A percentile compares a stretch with the other conserved stretches of the same genome.
Conservation (phyloP, 768 basidiomycete genomes). For the Pleurotus pulmonarius region DNA sequence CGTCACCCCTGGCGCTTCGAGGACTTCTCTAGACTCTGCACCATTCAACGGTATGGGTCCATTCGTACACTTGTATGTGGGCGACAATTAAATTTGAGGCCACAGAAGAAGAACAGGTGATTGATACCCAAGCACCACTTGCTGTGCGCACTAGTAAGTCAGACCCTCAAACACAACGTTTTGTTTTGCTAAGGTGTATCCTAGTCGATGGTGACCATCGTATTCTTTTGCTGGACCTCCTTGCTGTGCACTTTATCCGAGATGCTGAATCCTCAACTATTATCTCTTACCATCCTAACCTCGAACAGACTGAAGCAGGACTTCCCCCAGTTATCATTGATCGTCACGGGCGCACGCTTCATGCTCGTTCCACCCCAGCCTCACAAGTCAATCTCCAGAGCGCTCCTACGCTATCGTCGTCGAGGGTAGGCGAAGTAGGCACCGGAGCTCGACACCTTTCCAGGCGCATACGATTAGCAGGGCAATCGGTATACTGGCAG, state of each 20-base stretch:
- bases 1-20: too few relatives aligned
- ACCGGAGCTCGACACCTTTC: slow-evolving; percentile 41
- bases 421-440: not conserved
- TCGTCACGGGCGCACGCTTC: not conserved
- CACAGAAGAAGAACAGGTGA: slow-evolving; percentile 18
- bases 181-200: too few relatives aligned
- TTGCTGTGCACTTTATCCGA: slow-evolving; percentile 47
- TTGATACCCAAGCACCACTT: slow-evolving; percentile 39
- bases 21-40: not conserved
- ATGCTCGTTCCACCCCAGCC: not conserved
- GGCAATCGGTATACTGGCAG: slow-evolving; percentile 46
- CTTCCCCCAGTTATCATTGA: not conserved
- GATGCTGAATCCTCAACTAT: slow-evolving; percentile 41
- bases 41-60: too few relatives aligned
- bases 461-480: slow-evolving; percentile 43
- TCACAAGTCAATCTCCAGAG: not conserved
- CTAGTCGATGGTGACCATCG: slow-evolving; percentile 18
- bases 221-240: slow-evolving; percentile 39
- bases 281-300: slow-evolving; percentile 44
- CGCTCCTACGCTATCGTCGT: not conserved
- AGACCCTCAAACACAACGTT: too few relatives aligned
- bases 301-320: not conserved
- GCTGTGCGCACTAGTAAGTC: slow-evolving; percentile 28
- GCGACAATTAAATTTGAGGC: too few relatives aligned
- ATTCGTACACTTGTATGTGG: too few relatives aligned